Conservation (phyloP, 495 filamentous ascomycete genomes). For the Aspergillus wentii region DNA sequence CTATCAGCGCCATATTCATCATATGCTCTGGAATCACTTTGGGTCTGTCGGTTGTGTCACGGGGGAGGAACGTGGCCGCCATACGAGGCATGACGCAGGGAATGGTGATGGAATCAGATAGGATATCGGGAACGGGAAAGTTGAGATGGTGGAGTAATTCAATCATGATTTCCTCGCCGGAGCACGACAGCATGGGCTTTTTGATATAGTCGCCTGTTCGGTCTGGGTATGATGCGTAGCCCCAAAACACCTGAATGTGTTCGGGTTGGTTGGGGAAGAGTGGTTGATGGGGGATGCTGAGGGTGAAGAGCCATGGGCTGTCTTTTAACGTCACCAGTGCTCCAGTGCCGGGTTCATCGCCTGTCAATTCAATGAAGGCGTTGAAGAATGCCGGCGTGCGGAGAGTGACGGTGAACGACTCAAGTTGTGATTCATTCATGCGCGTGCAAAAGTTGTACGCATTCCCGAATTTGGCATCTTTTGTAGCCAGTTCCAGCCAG, state of each 20-base stretch:
- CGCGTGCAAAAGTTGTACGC: constrained; percentile 36
- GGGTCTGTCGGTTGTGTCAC: constrained; percentile 26
- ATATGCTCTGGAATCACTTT: constrained; percentile 28
- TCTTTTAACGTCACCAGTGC: constrained; percentile 31
- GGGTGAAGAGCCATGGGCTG: constrained; percentile 30
- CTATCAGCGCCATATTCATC: constrained; percentile 35
- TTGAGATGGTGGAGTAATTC: constrained; percentile 31
- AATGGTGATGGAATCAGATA: constrained; percentile 15
- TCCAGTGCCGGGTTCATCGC: constrained; percentile 22
- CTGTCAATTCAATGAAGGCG: constrained; percentile 17
- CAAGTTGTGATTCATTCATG: constrained; percentile 26
- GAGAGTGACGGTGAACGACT: constrained; percentile 38
- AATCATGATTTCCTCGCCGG: constrained; percentile 31
- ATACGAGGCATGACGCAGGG: constrained; percentile 31
- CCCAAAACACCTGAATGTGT: constrained; percentile 27
- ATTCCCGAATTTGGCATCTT: constrained; percentile 29
- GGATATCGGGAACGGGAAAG: constrained; percentile 11
- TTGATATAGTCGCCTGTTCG: constrained; percentile 26
- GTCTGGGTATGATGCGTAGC: constrained; percentile 26
- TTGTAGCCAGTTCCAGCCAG: constrained; percentile 22
- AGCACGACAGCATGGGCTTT: constrained; percentile 34
- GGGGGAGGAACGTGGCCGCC: constrained; percentile 29
- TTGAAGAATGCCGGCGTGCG: constrained; percentile 24
- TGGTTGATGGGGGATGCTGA: constrained; percentile 33
- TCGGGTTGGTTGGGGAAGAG: constrained; percentile 26